These are phyloP conservation scores for Talaromyces proteolyticus DNA, from an alignment of 495 filamentous ascomycete genomes.

Conservation along the genomic window DNA sequence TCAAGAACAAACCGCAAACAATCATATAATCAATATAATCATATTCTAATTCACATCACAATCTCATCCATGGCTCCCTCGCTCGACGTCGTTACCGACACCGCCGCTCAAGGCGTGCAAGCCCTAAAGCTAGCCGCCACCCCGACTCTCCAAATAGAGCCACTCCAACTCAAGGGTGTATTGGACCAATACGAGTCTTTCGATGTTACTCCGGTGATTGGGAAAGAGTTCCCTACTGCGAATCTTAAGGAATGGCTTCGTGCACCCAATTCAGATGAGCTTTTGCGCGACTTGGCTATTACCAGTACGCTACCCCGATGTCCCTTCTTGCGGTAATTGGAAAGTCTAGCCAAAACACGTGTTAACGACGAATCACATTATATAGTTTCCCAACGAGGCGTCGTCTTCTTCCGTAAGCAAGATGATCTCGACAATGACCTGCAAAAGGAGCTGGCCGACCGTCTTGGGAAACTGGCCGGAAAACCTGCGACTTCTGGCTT, in stretches of 20 bases:
- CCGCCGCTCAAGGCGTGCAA: not conserved
- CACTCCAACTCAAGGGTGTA: conserved; percentile 45
- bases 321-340: not conserved
- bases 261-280: conserved; percentile 59
- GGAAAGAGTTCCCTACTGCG: conserved; percentile 54
- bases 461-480: conserved; percentile 58
- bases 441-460: conserved; percentile 62
- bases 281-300: conserved; percentile 30
- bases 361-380: not conserved
- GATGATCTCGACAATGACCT: conserved; percentile 58
- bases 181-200: conserved; percentile 54
- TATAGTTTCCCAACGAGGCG: conserved; percentile 72
- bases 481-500: conserved; percentile 60
- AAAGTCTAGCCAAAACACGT: not conserved
- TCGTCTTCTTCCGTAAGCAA: conserved; percentile 78
- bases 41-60: not conserved
- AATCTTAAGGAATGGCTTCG: conserved; percentile 55
- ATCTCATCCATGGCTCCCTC: not conserved
- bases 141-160: conserved; percentile 13
- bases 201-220: conserved; percentile 64
- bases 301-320: conserved; percentile 29
- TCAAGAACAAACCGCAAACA: not conserved
- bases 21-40: not conserved
- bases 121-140: not conserved
- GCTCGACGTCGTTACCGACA: not conserved